These are phyloP conservation scores for Thelonectria rubi DNA, from an alignment of 2,329 filamentous ascomycete genomes.

Conservation along the genomic window DNA sequence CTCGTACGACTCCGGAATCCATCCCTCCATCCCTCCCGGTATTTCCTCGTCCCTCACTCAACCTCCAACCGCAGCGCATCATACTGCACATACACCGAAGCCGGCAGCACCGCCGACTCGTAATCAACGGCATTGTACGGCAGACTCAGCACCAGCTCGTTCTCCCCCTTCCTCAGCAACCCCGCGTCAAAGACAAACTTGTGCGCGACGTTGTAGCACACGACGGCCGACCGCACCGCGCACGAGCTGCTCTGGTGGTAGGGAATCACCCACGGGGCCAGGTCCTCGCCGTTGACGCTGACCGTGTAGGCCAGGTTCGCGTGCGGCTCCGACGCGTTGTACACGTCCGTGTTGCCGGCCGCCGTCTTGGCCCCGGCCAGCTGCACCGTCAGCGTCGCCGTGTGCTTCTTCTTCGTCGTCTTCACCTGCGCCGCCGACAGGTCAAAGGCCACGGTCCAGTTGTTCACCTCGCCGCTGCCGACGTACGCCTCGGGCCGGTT, in stretches of 20 bases:
- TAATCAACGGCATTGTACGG: constrained; percentile 68
- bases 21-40: not conserved
- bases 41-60: constrained; percentile 22
- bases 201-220: constrained; percentile 68
- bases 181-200: constrained; percentile 66
- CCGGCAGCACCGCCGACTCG: constrained; percentile 64
- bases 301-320: constrained; percentile 61
- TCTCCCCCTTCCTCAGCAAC: constrained; percentile 60
- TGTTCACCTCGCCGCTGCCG: constrained; percentile 59
- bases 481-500: constrained; percentile 54
- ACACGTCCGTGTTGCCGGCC: constrained; percentile 68
- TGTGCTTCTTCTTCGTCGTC: constrained; percentile 51
- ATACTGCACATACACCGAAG: constrained; percentile 70
- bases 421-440: constrained; percentile 53
- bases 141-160: constrained; percentile 65
- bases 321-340: constrained; percentile 61
- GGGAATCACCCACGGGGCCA: constrained; percentile 66
- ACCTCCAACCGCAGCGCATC: constrained; percentile 70
- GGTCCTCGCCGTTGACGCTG: constrained; percentile 51
- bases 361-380: constrained; percentile 69
- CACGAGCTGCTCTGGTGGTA: constrained; percentile 57
- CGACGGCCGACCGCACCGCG: constrained; percentile 66
- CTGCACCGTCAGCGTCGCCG: constrained; percentile 69
- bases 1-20: constrained; percentile 26
- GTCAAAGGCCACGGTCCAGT: constrained; percentile 67